Conservation (phyloP, 2,329 filamentous ascomycete species). For the Aspergillus ochraceoroseus region DNA sequence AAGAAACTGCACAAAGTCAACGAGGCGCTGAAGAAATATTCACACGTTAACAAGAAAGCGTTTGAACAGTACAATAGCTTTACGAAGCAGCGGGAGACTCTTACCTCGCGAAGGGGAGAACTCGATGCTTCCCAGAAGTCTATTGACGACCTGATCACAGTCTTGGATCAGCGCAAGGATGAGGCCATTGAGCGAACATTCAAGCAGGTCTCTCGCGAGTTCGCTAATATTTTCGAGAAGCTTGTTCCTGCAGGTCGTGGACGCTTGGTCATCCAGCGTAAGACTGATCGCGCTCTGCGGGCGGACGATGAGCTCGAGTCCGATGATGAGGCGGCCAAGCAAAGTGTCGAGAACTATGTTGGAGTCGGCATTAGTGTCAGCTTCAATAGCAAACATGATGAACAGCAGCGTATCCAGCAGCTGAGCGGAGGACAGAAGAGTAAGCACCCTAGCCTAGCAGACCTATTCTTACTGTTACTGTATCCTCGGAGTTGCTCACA, state of each 20-base stretch:
- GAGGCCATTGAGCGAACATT: conserved; percentile 98
- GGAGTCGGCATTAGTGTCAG: conserved; percentile 96
- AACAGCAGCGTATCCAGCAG: conserved; percentile 96
- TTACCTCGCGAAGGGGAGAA: conserved; percentile 79
- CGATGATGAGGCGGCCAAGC: conserved; percentile 58
- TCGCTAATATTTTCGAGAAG: conserved; percentile 87
- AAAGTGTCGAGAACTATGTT: conserved; percentile 83
- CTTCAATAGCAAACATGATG: conserved; percentile 97
- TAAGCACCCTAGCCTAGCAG: conserved; percentile 44
- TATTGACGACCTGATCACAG: conserved; percentile 86
- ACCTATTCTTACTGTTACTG: background rate
- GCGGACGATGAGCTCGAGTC: conserved; percentile 64
- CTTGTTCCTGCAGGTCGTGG: conserved; percentile 92
- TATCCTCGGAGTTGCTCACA: conserved; percentile 13
- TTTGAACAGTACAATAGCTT: conserved; percentile 99
- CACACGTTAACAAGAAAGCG: conserved; percentile 98
- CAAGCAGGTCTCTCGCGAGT: conserved; percentile 93
- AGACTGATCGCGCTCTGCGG: conserved; percentile 64
- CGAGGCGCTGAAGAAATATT: conserved; percentile 90
- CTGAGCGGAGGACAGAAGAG: conserved; percentile 97
- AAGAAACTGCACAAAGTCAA: conserved; percentile 83
- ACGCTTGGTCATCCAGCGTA: conserved; percentile 84
- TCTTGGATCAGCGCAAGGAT: conserved; percentile 91
- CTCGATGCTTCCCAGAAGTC: conserved; percentile 79
- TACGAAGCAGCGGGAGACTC: conserved; percentile 80